Base-by-base conservation (phyloP, 176 grass and related monocot genomes). In the Triticum urartu region DNA sequence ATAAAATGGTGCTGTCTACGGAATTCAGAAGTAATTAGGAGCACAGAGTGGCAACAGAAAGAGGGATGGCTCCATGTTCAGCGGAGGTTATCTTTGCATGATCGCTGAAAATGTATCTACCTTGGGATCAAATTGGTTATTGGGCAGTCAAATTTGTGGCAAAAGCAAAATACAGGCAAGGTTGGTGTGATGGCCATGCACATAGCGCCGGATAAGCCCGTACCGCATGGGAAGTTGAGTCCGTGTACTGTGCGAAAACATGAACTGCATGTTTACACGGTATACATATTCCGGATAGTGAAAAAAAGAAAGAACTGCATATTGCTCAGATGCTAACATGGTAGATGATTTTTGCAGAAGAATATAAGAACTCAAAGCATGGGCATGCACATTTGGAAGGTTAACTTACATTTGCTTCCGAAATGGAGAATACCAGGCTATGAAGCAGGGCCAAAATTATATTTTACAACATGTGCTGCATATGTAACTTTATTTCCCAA, bases 81-180 rank as follows among this genome's bases (percentile, higher is more conserved):
- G 78, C 43, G 87, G 87, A 88, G 73, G 80, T 59, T 83, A 38
- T 39, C 72, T 88, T 83, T 88, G 86, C 63, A 70, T 88, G 86
- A 87, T 39, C 7, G 25, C 14, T 20, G 72, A 75, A 52, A 32
- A 17, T 9, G 12, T 9, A 2, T 75, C 72, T 15, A 75, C 56
- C 56, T 59, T 59, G 56, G 56, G 56, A n/a, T 21, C 56, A 58
- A 59, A 59, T 59, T 59, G 56, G 56, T n/a, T 59, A 59, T 59
- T 58, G 18, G 18, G 52, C 17, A 58, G 18, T 58, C 6, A 58
- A 20, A 21, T 9, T 20, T 21, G 18, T 59, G 56, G 17, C 20
- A 9, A 59, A 9, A 59, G 18, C 2, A 3, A 21, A 59, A 9
- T 3, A 21, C 7, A 59, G 17, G 56, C 56, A 59, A 59, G 56